Percentiles rank a stretch among this genome's conserved stretches.
Evolutionary conservation across 2,329 filamentous ascomycete species (phyloP).

Genomic region (Clonostachys rosea): DNA sequence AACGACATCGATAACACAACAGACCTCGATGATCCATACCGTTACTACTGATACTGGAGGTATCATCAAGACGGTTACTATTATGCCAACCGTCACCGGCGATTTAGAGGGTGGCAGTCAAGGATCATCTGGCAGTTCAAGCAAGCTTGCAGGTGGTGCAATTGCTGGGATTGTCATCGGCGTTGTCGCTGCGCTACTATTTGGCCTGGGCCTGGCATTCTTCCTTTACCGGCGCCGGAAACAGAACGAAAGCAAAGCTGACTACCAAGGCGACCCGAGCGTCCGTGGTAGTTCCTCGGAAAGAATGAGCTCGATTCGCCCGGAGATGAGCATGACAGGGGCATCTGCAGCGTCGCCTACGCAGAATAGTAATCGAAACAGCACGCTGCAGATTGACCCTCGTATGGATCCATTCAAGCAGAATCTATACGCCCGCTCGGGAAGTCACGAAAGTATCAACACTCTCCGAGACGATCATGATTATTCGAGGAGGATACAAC

Average conservation of each 20-base stretch:
- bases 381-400: slow-evolving; percentile 54
- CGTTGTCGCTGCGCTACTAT: slow-evolving; percentile 36
- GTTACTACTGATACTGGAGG: slow-evolving; percentile 43
- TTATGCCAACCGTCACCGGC: slow-evolving; percentile 32
- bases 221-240: slow-evolving; percentile 40
- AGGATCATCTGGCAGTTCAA: slow-evolving; percentile 23
- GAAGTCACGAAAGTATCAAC: slow-evolving; percentile 59
- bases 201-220: slow-evolving; percentile 25
- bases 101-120: slow-evolving; percentile 5
- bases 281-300: slow-evolving; percentile 46
- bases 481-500: slow-evolving; percentile 56
- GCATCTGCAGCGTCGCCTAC: slow-evolving; percentile 19
- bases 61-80: slow-evolving; percentile 48
- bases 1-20: slow-evolving; percentile 9
- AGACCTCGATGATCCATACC: slow-evolving; percentile 37
- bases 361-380: slow-evolving; percentile 43
- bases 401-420: slow-evolving; percentile 57
- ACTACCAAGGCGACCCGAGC: slow-evolving; percentile 37
- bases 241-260: slow-evolving; percentile 29
- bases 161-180: slow-evolving; percentile 50
- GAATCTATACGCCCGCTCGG: slow-evolving; percentile 51
- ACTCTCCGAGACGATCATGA: slow-evolving; percentile 62
- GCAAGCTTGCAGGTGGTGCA: slow-evolving; percentile 21
- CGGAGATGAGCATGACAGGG: slow-evolving; percentile 30
- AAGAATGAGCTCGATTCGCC: slow-evolving; percentile 35